Percentiles rank a stretch among this genome's conserved stretches.
phyloP scores from a whole-genome alignment of 78 protist species.

The Monosiga brevicollis region DNA sequence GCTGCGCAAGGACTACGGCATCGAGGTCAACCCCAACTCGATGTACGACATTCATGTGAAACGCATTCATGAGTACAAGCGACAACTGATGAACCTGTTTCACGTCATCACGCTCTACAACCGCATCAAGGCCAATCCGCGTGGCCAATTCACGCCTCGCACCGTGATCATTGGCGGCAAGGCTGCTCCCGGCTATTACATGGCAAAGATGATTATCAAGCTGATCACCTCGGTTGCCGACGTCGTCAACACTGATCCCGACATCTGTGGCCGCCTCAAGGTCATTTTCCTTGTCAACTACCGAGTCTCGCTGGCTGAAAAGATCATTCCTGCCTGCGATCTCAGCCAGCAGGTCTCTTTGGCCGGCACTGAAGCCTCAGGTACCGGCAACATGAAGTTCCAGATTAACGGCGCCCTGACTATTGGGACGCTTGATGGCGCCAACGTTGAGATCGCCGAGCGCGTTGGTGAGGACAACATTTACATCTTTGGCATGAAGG shows the following conservation, averaged over 20 bases:
- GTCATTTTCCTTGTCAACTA: conserved; percentile 89
- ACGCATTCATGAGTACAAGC: conserved; percentile 96
- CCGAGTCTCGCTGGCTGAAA: conserved; percentile 79
- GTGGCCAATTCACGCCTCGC: conserved; percentile 48
- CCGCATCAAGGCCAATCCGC: conserved; percentile 31
- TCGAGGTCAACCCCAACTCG: conserved; percentile 59
- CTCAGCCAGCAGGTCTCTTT: conserved; percentile 86
- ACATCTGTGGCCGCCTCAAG: conserved; percentile 49
- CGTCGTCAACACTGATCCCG: conserved; percentile 78
- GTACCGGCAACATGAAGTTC: conserved; percentile 91
- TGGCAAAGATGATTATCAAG: conserved; percentile 85
- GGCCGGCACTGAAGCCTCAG: conserved; percentile 92
- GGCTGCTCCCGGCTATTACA: conserved; percentile 91
- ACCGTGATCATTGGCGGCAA: conserved; percentile 85
- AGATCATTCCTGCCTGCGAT: conserved; percentile 87
- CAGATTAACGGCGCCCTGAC: conserved; percentile 81
- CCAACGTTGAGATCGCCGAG: conserved; percentile 83
- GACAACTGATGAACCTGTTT: conserved; percentile 81
- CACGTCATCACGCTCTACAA: conserved; percentile 19
- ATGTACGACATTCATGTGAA: conserved; percentile 91
- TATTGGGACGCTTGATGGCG: conserved; percentile 92
- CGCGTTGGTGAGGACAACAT: conserved; percentile 64
- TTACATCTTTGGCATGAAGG: conserved; percentile 35
- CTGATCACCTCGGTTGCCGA: conserved; percentile 72
- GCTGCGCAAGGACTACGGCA: conserved; percentile 51